phyloP scores from a whole-genome alignment of 2,329 filamentous ascomycete species.

The Cladosporium sp. region DNA sequence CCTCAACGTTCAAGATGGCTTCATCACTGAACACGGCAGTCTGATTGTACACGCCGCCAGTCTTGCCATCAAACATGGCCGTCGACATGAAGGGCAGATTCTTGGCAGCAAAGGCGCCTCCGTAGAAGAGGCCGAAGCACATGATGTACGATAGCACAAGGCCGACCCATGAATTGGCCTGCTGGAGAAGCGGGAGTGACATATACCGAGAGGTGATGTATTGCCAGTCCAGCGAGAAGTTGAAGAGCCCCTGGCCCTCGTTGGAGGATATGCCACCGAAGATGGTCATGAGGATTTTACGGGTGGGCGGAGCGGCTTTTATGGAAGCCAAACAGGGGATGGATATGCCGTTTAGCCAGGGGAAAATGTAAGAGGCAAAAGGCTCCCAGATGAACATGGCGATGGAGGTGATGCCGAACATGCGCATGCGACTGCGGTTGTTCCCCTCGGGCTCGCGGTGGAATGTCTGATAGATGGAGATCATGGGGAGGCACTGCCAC shows the following conservation, averaged over 20 bases:
- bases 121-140: constrained; percentile 51
- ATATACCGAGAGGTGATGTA: constrained; percentile 50
- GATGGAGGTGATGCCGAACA: too few species aligned
- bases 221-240: constrained; percentile 52
- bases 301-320: constrained; percentile 46
- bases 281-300: constrained; percentile 41
- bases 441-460: too few species aligned
- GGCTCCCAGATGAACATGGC: constrained; percentile 51
- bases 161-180: constrained; percentile 42
- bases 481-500: too few species aligned
- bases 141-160: constrained; percentile 46
- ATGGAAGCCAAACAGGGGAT: constrained; percentile 52
- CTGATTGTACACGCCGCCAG: constrained; percentile 39
- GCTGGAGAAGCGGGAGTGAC: constrained; percentile 48
- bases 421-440: too few species aligned
- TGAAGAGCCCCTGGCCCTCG: constrained; percentile 49
- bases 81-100: constrained; percentile 54
- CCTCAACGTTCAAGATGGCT: too few species aligned
- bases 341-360: constrained; percentile 53
- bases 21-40: too few species aligned
- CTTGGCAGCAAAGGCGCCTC: constrained; percentile 44
- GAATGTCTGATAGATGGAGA: too few species aligned
- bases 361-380: constrained; percentile 52
- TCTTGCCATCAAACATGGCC: constrained; percentile 39
- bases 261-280: constrained; percentile 52